Conservation (phyloP, 2,329 filamentous ascomycete species). For the Alternaria ethzedia region DNA sequence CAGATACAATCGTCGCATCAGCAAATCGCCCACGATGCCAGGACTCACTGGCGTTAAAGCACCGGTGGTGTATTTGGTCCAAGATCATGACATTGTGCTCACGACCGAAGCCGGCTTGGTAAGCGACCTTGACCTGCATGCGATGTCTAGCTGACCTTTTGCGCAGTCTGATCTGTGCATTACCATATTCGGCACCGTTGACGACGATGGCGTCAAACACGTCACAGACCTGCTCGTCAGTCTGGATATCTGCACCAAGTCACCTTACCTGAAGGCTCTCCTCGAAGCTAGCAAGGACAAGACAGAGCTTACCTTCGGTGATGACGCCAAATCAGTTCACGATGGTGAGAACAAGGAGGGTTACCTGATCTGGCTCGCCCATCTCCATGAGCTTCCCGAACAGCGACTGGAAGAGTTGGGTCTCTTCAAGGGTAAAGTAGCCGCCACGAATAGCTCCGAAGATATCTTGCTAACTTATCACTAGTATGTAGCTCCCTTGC, state of each 20-base stretch:
- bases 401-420: conserved; percentile 15
- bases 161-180: conserved; percentile 13
- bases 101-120: conserved; percentile 3
- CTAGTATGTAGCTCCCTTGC: too few species aligned
- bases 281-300: conserved; percentile 4
- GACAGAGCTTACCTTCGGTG: conserved; percentile 17
- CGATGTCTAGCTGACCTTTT: not conserved
- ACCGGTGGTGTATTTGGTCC: conserved; percentile 2
- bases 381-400: conserved; percentile 15
- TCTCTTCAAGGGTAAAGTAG: conserved; percentile 1
- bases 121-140: not conserved
- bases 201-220: conserved; percentile 9
- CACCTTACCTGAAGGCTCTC: conserved; percentile 9
- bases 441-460: too few species aligned
- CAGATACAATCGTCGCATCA: not conserved
- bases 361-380: conserved; percentile 14
- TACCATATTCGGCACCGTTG: conserved; percentile 10
- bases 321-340: conserved; percentile 5
- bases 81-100: conserved; percentile 15
- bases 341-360: conserved; percentile 17
- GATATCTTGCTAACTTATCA: too few species aligned
- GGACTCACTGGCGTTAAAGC: conserved; percentile 1
- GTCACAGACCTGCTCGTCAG: conserved; percentile 19
- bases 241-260: conserved; percentile 5
- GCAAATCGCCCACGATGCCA: not conserved